Evolutionary conservation across 2,329 filamentous ascomycete genomes (phyloP), one percentile per base, ranked within the genome.

Genomic region (Sporothrix euskadiensis): DNA sequence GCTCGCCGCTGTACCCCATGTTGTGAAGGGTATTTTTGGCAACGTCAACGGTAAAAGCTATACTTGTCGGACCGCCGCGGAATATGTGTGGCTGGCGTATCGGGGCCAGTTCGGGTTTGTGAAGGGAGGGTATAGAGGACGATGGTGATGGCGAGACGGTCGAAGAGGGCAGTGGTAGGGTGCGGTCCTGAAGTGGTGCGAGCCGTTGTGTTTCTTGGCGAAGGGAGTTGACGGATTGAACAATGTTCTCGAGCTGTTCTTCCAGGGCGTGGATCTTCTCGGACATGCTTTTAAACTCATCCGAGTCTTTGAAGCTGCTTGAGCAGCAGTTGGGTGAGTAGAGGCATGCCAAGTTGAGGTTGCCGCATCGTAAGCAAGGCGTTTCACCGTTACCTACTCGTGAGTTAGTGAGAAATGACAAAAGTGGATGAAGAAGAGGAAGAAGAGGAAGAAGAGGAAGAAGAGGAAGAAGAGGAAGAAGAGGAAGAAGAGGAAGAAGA

Each of bases 1-100:
- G 83, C 68, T 89, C 83, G 0, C 86, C 88, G 39, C 89, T 90
- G 79, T 97, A 96, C 4, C 94, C 94, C 92, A 97, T 97, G 74
- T 91, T 94, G 79, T 94, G 91, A 52, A 97, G 86, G 69, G 94
- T 97, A 71, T 89, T 93, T 80, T 94, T 94, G 49, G 94, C 94
- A 16, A 97, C 91, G 76, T 95, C 92, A 41, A 97, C 88, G 76
- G 92, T 94, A 82, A 94, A 97, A 1, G 91, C 90, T 65, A 90
- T 91, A 81, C 93, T 97, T 0, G 94, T 97, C 0, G 94, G 93
- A 0, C 76, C 76, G 0, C 94, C 94, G 73, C 92, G 90, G 79
- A 96, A 97, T 32, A 88, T 87, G 4, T 89, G 88, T 74, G 87
- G 88, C 76, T 78, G 75, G 3, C 84, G 88, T 79, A 83, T 82